phyloP scores from a whole-genome alignment of 768 basidiomycete genomes.

The Pisolithus microcarpus region DNA sequence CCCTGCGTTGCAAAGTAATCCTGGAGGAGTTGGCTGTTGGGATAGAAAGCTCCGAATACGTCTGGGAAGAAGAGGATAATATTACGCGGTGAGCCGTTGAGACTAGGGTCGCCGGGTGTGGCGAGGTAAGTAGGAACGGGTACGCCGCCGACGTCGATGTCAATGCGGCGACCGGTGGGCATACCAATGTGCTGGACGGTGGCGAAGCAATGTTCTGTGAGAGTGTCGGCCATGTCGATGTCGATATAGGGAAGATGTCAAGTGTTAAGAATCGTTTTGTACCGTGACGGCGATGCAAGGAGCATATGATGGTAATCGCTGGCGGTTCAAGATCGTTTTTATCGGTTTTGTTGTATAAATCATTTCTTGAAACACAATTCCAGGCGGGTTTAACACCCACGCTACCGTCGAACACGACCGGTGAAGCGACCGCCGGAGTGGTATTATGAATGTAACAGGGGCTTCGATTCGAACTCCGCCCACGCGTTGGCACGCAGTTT shows the following conservation, averaged over 20 bases:
- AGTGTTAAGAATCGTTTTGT: no score
- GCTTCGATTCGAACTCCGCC: constrained; percentile 5
- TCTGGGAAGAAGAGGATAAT: constrained; percentile 57
- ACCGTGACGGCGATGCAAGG: no score
- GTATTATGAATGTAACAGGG: no score
- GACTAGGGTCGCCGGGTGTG: constrained; percentile 26
- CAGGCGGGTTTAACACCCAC: no score
- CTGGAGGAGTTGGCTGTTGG: constrained; percentile 54
- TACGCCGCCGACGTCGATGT: constrained; percentile 27
- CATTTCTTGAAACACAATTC: no score
- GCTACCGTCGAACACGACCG: no score
- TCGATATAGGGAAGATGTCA: constrained; percentile 6
- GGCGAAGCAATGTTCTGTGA: constrained; percentile 46
- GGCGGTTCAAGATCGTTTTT: no score
- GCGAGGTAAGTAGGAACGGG: constrained; percentile 50
- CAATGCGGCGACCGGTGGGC: constrained; percentile 34
- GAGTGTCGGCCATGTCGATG: constrained; percentile 26
- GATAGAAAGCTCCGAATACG: constrained; percentile 50
- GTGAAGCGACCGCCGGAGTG: no score
- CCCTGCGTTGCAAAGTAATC: constrained; percentile 60
- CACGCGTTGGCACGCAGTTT: neutral
- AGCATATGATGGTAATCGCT: no score
- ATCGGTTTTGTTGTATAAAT: no score
- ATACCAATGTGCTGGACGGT: constrained; percentile 47
- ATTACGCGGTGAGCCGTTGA: constrained; percentile 25